Evolutionary conservation across 176 grass and related monocot genomes (phyloP), one percentile per base, ranked within the genome.

Genomic region (Saccharum spontaneum): DNA sequence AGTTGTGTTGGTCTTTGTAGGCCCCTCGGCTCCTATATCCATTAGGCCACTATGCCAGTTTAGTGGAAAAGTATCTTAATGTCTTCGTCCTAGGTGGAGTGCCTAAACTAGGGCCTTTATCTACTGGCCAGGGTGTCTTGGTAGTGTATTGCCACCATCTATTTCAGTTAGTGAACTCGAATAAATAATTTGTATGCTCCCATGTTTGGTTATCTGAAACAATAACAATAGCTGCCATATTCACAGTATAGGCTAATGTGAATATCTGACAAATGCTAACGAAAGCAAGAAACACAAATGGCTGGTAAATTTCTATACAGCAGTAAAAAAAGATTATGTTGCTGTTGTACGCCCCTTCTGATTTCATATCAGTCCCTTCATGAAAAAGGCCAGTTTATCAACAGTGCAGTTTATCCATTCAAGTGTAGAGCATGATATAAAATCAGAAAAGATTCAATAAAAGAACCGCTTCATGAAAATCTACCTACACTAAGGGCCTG

Each of bases 361-460:
- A 26, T 48, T 73, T 28, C 41, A 73, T 73, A 64, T 13, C 22
- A 73, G 37, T 73, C 48, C 28, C 40, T 65, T 28, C 14, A 38
- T 16, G 52, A 78, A 69, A 43, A 64, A 64, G 18, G 66, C 10
- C 41, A n/a, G 13, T 81, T 67, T 54, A 68, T 81, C 45, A 69
- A 22, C 31, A 69, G 31, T 34, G 7, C 48, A 54, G 79, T 23
- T 55, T 40, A 33, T 54, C 45, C 65, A 81, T 55, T 49, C 34
- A 55, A 81, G 24, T 39, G 48, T 39, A 68, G 30, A 38, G 78
- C 14, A 13, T 15, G 22, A 45, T 80, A 64, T 7, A 79, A 49
- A 68, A 80, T 74, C 45, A 26, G n/a, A 30, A 73, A 46, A 48
- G 22, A 73, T 48, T 46, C 26, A 67, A 36, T 68, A 54, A 4